Evolutionary conservation across 75 land plant genomes (phyloP).

Genomic region (Selaginella tamariscina): DNA sequence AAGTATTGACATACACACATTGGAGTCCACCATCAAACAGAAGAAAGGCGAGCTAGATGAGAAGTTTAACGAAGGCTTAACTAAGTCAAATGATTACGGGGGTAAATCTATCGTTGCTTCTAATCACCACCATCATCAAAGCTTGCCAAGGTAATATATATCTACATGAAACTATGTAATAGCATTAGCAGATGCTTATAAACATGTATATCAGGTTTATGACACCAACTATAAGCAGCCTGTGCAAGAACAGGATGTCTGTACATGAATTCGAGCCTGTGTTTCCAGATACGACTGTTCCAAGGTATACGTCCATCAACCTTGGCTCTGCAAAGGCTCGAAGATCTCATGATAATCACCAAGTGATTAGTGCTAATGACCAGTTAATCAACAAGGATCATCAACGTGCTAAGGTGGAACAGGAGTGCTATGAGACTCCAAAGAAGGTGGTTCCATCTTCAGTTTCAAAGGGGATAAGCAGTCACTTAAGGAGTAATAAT

Average conservation of each 20-base stretch:
- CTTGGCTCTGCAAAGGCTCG: not conserved
- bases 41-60: no score
- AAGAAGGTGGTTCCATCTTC: not conserved
- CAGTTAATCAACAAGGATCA: no score
- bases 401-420: not conserved
- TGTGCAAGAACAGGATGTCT: conserved; percentile 16
- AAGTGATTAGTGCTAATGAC: no score
- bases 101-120: conserved; percentile 1
- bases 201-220: conserved; percentile 32
- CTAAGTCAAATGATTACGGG: conserved; percentile 2
- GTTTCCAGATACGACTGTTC: not conserved
- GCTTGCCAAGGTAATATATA: conserved; percentile 33
- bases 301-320: not conserved
- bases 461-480: not conserved
- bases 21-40: conserved; percentile 6
- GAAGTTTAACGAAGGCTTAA: no score
- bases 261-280: not conserved
- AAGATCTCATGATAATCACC: no score
- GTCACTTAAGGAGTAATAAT: not conserved
- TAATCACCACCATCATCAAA: not conserved
- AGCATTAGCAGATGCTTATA: not conserved
- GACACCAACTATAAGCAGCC: conserved; percentile 61
- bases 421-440: not conserved
- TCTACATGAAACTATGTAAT: conserved; percentile 11
- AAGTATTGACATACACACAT: conserved; percentile 29